Conservation (phyloP, 352 stramenopile genomes). For the Globisporangium uncinulatum region DNA sequence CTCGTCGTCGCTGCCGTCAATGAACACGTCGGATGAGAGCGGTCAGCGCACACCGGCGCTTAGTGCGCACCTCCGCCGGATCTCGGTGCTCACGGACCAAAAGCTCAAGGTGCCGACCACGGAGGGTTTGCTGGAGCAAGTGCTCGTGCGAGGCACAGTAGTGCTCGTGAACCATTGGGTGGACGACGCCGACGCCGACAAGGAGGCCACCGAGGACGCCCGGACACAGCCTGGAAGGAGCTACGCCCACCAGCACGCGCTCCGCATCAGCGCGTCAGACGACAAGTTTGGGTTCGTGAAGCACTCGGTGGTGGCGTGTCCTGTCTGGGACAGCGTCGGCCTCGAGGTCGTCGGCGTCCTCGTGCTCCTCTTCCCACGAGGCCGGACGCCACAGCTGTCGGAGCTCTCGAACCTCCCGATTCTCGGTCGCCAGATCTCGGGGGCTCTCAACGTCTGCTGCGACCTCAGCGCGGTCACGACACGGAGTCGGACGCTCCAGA, state of each 20-base stretch:
- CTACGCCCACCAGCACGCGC: conserved; percentile 18
- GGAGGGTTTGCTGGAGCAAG: conserved; percentile 56
- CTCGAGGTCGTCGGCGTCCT: conserved; percentile 65
- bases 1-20: not conserved
- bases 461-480: conserved; percentile 40
- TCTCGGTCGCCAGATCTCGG: conserved; percentile 60
- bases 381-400: conserved; percentile 17
- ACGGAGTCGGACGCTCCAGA: conserved; percentile 38
- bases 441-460: conserved; percentile 61
- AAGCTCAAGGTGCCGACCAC: conserved; percentile 39
- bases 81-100: conserved; percentile 60
- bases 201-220: not conserved
- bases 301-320: conserved; percentile 60
- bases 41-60: conserved; percentile 18
- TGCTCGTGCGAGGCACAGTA: conserved; percentile 35
- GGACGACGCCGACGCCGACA: conserved; percentile 12
- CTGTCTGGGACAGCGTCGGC: conserved; percentile 56
- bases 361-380: conserved; percentile 46
- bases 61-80: conserved; percentile 32
- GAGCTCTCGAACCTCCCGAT: conserved; percentile 59
- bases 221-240: conserved; percentile 1
- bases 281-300: conserved; percentile 42
- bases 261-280: conserved; percentile 36
- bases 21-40: not conserved
- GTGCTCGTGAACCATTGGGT: conserved; percentile 56